Evolutionary conservation across 257 asterid species (phyloP), one percentile per base, ranked within the genome.

Genomic region (Solanum chilense): DNA sequence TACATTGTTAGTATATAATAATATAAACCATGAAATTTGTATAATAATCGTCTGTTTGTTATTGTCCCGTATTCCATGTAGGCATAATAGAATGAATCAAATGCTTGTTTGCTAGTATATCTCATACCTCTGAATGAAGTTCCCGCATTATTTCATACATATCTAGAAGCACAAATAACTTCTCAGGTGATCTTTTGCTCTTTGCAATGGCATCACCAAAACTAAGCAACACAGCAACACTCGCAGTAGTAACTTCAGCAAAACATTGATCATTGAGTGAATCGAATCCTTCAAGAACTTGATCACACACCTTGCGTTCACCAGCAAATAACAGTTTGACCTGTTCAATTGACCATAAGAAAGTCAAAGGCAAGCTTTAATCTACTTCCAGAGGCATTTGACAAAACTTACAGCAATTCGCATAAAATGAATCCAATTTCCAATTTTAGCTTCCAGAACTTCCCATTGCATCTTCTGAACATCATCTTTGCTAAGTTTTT

Each of bases 381-480:
- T 47, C 69, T 8, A 69, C 25, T 39, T 60, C n/a, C 49, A 80
- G 73, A 58, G 87, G 35, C 69, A 84, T 74, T 86, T 35, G 76
- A 58, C 84, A 90, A 88, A 86, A 90, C 93, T 82, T 93, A 97
- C 99, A 87, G 99, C 99, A 90, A 97, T 97, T 52, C 99, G 94
- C 99, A 97, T 97, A 90, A 96, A 96, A 92, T 97, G 99, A 92
- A 97, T 97, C 99, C 99, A 97, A 86, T 95, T 97, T 89, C 99
- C 99, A 88, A 97, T 97, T 91, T 97, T 97, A 86, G 98, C 98
- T 94, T 97, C 99, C 91, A 97, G 91, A 88, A 96, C 96, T 90
- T 96, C 99, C 99, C 99, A 97, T 82, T 95, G 98, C 99, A 97
- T 96, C 98, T 93, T 97, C 85, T 97, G 99, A 84, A 97, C 99